Conservation (phyloP, 139 green algal genomes). For the Penium margaritaceum region DNA sequence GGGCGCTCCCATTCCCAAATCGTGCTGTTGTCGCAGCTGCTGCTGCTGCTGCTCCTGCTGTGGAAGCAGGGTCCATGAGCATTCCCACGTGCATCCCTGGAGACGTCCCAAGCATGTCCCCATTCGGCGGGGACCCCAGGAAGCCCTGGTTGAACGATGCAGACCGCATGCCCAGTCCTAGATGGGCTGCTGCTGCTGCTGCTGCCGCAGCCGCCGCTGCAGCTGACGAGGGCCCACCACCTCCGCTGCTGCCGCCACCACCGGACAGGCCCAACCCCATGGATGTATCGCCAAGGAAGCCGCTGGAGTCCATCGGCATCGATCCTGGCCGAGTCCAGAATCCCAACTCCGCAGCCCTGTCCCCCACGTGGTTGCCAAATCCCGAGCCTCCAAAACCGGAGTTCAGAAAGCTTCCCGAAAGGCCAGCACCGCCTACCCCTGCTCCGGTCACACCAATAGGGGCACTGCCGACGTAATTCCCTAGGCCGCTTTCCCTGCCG, state of each 20-base stretch:
- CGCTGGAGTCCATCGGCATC: too few species aligned
- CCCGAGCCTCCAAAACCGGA: neutral
- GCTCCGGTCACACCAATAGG: too few species aligned
- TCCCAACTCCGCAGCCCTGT: too few species aligned
- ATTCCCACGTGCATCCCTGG: neutral
- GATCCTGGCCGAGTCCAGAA: too few species aligned
- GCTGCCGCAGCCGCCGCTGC: neutral
- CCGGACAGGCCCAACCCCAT: too few species aligned
- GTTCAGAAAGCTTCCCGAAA: neutral
- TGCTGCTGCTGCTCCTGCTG: neutral
- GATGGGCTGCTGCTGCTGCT: neutral
- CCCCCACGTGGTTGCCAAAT: too few species aligned
- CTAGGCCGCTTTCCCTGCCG: neutral
- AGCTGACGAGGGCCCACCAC: neutral
- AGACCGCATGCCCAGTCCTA: too few species aligned
- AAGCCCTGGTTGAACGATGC: too few species aligned
- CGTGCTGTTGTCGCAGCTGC: neutral
- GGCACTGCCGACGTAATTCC: neutral
- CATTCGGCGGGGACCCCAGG: too few species aligned
- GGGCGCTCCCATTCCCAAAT: too few species aligned
- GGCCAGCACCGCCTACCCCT: neutral
- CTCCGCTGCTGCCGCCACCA: too few species aligned
- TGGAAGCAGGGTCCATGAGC: slow-evolving; percentile 1
- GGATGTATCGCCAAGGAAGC: neutral
- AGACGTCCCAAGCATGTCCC: too few species aligned